Conservation (phyloP, 1,284 basidiomycete species). For the Chondrostereum purpureum region DNA sequence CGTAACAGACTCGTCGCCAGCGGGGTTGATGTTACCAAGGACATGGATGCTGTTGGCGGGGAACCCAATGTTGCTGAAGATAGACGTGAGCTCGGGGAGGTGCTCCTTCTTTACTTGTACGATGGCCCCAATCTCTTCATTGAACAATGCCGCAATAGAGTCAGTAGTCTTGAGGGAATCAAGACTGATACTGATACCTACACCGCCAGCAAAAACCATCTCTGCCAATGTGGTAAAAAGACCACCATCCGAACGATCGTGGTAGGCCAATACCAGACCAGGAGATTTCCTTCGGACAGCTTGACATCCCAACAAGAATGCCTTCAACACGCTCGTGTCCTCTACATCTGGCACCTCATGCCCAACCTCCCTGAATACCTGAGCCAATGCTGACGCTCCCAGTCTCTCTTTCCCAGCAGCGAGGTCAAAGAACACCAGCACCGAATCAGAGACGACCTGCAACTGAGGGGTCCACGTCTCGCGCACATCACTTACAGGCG, state of each 20-base stretch:
- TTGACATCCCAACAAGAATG: constrained; percentile 80
- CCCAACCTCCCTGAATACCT: constrained; percentile 93
- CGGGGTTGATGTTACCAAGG: constrained; percentile 62
- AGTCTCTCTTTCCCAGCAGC: constrained; percentile 80
- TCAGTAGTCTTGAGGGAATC: constrained; percentile 51
- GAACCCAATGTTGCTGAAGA: constrained; percentile 69
- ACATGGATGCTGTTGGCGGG: constrained; percentile 68
- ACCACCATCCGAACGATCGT: constrained; percentile 97
- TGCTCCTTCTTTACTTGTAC: constrained; percentile 75
- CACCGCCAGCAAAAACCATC: constrained; percentile 92
- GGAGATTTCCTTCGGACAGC: constrained; percentile 54
- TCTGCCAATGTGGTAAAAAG: constrained; percentile 89
- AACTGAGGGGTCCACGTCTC: constrained; percentile 93
- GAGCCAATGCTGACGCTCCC: constrained; percentile 92
- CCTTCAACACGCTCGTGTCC: constrained; percentile 65
- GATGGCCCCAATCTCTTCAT: constrained; percentile 94
- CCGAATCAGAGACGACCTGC: constrained; percentile 63
- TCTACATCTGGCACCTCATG: constrained; percentile 88
- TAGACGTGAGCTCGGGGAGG: constrained; percentile 49
- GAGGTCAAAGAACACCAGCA: constrained; percentile 87
- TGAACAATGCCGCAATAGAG: constrained; percentile 76
- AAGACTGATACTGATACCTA: constrained; percentile 69
- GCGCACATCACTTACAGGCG: constrained; percentile 75
- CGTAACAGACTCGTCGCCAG: constrained; percentile 55
- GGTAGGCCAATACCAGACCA: constrained; percentile 84